A percentile compares a stretch with the other conserved stretches of the same genome.
phyloP scores from a whole-genome alignment of 1,139 yeast genomes.

The Schizosaccharomyces versatilis region DNA sequence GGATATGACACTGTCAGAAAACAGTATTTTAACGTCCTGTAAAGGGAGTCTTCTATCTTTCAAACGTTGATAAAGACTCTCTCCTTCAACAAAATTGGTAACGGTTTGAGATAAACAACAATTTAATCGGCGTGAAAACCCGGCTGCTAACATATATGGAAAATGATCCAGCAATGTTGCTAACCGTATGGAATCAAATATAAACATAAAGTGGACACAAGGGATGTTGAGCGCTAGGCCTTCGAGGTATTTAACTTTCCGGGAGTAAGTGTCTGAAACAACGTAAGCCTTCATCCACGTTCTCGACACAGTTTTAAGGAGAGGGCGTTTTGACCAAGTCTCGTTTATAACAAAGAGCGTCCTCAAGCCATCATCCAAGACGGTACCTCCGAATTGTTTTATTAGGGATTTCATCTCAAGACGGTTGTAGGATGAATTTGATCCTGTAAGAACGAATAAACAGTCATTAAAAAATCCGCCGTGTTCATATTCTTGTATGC shows the following conservation, averaged over 20 bases:
- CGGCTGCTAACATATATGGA: slow-evolving; percentile 7
- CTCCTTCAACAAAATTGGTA: slow-evolving; percentile 2
- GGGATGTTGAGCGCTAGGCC: slow-evolving; percentile 9
- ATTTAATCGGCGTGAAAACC: slow-evolving; percentile 1
- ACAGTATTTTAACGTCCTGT: not conserved
- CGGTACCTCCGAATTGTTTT: not conserved
- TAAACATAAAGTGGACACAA: slow-evolving; percentile 6
- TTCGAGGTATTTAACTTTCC: slow-evolving; percentile 9
- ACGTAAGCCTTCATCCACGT: slow-evolving; percentile 5
- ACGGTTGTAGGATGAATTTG: not conserved
- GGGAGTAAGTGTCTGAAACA: slow-evolving; percentile 6
- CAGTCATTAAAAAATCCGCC: not conserved
- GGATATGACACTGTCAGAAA: not conserved
- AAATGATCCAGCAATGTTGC: not conserved
- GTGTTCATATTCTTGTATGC: too few relatives aligned
- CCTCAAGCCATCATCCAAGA: not conserved
- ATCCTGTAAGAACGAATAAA: not conserved
- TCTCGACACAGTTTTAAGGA: not conserved
- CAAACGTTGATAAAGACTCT: not conserved
- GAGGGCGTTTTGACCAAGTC: not conserved
- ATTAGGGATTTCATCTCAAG: not conserved
- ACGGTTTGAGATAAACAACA: not conserved
- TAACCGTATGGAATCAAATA: slow-evolving; percentile 5
- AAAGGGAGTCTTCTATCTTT: not conserved
- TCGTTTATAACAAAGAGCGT: not conserved